Base-by-base conservation (phyloP, 2,329 filamentous ascomycete genomes). In the Fusarium mangiferae region DNA sequence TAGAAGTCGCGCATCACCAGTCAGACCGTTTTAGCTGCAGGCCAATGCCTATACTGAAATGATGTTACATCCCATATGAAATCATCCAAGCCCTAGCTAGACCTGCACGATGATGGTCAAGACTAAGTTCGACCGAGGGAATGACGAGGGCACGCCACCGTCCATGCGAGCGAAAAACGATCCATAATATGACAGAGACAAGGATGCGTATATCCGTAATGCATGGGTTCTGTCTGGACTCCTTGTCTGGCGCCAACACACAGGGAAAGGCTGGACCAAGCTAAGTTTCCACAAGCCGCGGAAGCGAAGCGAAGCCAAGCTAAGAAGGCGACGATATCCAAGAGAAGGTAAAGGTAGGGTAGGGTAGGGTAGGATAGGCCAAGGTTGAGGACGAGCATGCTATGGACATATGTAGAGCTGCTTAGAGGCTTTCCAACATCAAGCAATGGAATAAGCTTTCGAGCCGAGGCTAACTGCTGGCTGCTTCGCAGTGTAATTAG, bases 31-130 rank as follows among this genome's bases (percentile, higher is more conserved):
- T 15, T 24, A 9, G n/a, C 28, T 45, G 39, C 38, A 28, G 41
- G 52, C 46, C 30, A 48, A 64, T 70, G 45, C 46, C 44, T 28
- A 48, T 20, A 45, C 26, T 35, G n/a, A 57, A 26, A 28, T 44
- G 20, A 44, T 20, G 28, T 44, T 52, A 35, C 46, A 38, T 52
- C 41, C 55, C 44, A 41, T 44, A n/a, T 41, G 68, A 58, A 62
- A 49, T 60, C 56, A 62, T 44, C 41, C 36, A 24, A 49, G 46
- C 51, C 36, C 38, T 39, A 36, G 39, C 38, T 39, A 36, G 39
- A 44, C 52, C 57, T 73, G 54, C 60, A 58, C 36, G 35, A 73
- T 62, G 46, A 70, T 74, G 66, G 45, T 24, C 56, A 35, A 30
- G 30, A 49, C 52, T 56, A 41, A 57, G 45, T 59, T 62, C 52